Conservation (phyloP, 371 early-diverging fungal species). For the Phascolomyces articulosus region DNA sequence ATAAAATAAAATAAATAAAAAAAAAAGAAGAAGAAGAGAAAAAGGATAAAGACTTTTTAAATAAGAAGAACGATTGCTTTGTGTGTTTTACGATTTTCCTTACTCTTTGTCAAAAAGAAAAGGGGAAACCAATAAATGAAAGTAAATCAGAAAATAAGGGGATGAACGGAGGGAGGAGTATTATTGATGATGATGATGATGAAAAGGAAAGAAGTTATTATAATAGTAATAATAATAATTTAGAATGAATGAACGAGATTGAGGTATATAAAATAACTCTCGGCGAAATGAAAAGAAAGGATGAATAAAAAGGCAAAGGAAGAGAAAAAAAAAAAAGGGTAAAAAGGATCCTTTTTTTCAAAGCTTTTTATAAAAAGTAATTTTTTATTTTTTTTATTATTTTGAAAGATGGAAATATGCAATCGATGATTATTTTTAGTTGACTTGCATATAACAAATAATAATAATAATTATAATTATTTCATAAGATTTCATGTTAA, state of each 20-base stretch:
- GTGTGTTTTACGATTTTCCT: constrained; percentile 13
- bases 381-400: no score
- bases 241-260: constrained; percentile 1
- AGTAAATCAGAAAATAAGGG: constrained; percentile 19
- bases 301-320: background rate
- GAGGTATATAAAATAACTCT: background rate
- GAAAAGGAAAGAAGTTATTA: background rate
- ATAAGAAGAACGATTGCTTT: constrained; percentile 3
- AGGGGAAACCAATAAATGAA: constrained; percentile 21
- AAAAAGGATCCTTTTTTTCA: background rate
- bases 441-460: constrained; percentile 1
- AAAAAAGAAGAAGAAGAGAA: background rate
- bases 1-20: background rate
- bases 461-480: background rate
- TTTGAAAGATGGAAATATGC: no score
- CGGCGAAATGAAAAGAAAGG: constrained; percentile 10
- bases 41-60: constrained; percentile 3
- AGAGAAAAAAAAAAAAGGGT: background rate
- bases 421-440: constrained; percentile 1
- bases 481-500: no score
- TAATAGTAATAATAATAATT: background rate
- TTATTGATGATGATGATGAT: background rate
- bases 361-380: constrained; percentile 4
- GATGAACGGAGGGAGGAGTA: constrained; percentile 5
- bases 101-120: constrained; percentile 22